A percentile compares a stretch with the other conserved stretches of the same genome.
Evolutionary conservation across 108 stramenopile species (phyloP).

Genomic region (Epithemia pelagica): DNA sequence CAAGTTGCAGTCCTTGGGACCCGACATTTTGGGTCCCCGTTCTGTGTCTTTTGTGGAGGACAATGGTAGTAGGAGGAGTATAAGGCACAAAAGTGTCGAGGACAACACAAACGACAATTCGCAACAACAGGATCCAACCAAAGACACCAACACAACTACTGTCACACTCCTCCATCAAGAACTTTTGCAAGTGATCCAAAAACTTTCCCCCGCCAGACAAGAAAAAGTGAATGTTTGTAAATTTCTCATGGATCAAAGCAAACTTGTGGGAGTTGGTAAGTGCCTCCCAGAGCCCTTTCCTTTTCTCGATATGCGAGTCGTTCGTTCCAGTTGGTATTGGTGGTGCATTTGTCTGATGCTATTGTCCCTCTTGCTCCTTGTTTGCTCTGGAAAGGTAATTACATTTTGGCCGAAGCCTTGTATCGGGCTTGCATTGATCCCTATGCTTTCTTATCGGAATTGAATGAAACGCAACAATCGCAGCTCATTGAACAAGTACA

Average conservation of each 20-base stretch:
- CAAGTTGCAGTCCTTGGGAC: constrained; percentile 63
- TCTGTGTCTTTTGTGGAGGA: constrained; percentile 53
- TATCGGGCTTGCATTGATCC: constrained; percentile 71
- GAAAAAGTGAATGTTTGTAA: constrained; percentile 57
- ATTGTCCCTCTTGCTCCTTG: constrained; percentile 4
- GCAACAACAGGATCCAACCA: no score
- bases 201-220: constrained; percentile 20
- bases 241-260: constrained; percentile 79
- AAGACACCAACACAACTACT: no score
- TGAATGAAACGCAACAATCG: constrained; percentile 30
- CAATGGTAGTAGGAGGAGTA: no score
- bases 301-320: neutral
- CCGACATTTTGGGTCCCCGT: constrained; percentile 61
- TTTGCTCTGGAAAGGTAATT: constrained; percentile 28
- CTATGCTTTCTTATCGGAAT: constrained; percentile 55
- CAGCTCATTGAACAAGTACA: constrained; percentile 43
- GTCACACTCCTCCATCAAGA: no score
- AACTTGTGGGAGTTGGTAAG: constrained; percentile 32
- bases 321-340: no score
- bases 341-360: no score
- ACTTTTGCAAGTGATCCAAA: no score
- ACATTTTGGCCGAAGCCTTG: constrained; percentile 77
- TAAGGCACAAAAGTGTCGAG: no score
- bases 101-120: no score
- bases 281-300: constrained; percentile 2